Evolutionary conservation across 164 flowering plant genomes (phyloP), one percentile per base, ranked within the genome.

Genomic region (Aristolochia fimbriata): DNA sequence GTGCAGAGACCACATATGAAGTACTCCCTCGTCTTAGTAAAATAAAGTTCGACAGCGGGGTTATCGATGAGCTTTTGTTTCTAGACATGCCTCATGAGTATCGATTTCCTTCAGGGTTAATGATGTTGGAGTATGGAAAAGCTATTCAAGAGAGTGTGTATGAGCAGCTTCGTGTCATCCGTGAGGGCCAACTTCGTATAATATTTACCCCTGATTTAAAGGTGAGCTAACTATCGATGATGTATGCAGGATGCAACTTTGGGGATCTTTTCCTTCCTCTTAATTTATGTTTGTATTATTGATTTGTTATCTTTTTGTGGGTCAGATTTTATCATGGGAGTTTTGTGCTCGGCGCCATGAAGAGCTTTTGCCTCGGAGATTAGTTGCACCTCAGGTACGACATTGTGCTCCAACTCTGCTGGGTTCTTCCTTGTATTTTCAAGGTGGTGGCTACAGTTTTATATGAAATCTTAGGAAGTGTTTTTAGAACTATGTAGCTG

Each of bases 101-200:
- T 64, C 81, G 95, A 63, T 77, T 76, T 68, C 70, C 83, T 56
- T 81, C 94, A 45, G 99, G 99, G 62, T 66, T 85, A 45, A 85
- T 94, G 97, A 74, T 86, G 80, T 69, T 94, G 76, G 95, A 94
- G 71, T 94, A 86, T 73, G 91, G 71, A 49, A 90, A 88, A 72
- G 99, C 99, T 49, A 84, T 94, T 65, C 96, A 88, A 76, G 97
- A 94, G 75, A 94, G 89, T 75, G 88, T 94, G 30, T 91, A 88
- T 73, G 95, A 91, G 76, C 88, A 94, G 47, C 84, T 88, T 69
- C 97, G 94, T 59, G 91, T 93, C 57, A 81, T 87, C 70, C 97
- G 91, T 56, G 98, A 93, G 78, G 97, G 99, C 43, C 91, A 77
- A 61, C 99, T 94, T 74, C 90, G 96, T 22, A 81, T 94, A 20